Base-by-base conservation (phyloP, 192 early-diverging fungal species). In the Diversispora eburnea region DNA sequence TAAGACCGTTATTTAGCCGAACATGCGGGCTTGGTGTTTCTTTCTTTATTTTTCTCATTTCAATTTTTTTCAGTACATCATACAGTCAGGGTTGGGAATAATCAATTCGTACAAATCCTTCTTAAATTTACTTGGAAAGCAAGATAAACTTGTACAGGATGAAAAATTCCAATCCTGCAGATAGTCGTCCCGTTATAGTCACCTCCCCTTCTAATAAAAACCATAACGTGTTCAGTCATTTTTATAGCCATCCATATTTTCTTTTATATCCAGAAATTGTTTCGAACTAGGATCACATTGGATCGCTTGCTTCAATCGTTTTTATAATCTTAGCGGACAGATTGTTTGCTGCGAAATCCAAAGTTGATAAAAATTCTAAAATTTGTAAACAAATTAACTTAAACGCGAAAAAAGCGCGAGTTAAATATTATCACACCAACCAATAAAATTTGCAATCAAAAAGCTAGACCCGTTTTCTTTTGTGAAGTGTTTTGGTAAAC, bases 161-260 rank as follows among this genome's bases (percentile, higher is more conserved):
- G 13, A 59, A 59, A 59, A 19, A 25, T 59, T 19, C 57, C 2
- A 19, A 25, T 22, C 60, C 22, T 49, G 51, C 42, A 67, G 66
- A 67, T 15, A 19, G 33, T 67, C 65, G n/a, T n/a, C n/a, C n/a
- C n/a, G n/a, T n/a, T n/a, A n/a, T n/a, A n/a, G 67, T 72, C 19
- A 62, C 66, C 6, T 72, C n/a, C n/a, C n/a, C n/a, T n/a, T n/a
- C n/a, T n/a, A n/a, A n/a, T 41, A 33, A 62, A 67, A 62, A 43
- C 41, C 42, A 61, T 58, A 72, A 61, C 51, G 19, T 72, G 39
- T 12, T 20, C 70, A 72, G 51, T 72, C 42, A 64, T 64, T 61
- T 25, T 72, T 45, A 62, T 61, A 72, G 19, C 39, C 3, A 19
- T 60, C 70, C 9, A 39, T 25, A 51, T 60, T 64, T 72, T 51